Evolutionary conservation across 208 protist species (phyloP).

Genomic region (Porcisia hertigi): DNA sequence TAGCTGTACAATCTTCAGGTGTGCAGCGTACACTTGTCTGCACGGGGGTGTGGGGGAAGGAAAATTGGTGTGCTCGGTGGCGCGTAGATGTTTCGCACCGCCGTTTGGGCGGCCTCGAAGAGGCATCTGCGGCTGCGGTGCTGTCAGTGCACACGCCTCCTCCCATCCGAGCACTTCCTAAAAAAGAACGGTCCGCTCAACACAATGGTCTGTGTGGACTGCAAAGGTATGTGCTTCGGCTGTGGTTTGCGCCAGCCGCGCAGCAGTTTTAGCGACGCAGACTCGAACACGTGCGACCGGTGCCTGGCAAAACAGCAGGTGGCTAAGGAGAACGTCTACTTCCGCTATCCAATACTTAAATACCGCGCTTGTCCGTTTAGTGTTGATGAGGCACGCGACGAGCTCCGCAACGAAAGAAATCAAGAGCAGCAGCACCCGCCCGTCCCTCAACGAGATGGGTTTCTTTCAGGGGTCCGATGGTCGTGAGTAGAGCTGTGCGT

Average conservation of each 20-base stretch:
- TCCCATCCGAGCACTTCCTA: constrained; percentile 73
- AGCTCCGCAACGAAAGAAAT: constrained; percentile 45
- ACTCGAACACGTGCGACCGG: constrained; percentile 53
- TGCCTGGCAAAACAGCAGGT: constrained; percentile 79
- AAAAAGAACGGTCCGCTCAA: constrained; percentile 47
- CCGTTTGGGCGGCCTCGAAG: constrained; percentile 55
- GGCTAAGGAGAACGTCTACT: constrained; percentile 86
- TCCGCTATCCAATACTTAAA: constrained; percentile 86
- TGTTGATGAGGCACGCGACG: constrained; percentile 76
- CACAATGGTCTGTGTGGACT: constrained; percentile 68
- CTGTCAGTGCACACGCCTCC: constrained; percentile 55
- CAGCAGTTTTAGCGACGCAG: constrained; percentile 47
- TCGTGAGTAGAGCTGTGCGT: neutral
- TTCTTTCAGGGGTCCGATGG: neutral
- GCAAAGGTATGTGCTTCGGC: constrained; percentile 72
- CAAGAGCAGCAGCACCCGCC: constrained; percentile 4
- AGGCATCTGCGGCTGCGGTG: constrained; percentile 69
- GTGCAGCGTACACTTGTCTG: neutral
- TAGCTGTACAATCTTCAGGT: neutral
- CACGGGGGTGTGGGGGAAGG: neutral
- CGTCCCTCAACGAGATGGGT: neutral
- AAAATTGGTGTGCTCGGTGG: neutral
- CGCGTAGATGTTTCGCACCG: constrained; percentile 25
- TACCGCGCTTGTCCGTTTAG: constrained; percentile 86
- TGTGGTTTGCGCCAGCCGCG: constrained; percentile 67